Conservation (phyloP, 2,329 filamentous ascomycete species). For the Aspergillus clavatus region DNA sequence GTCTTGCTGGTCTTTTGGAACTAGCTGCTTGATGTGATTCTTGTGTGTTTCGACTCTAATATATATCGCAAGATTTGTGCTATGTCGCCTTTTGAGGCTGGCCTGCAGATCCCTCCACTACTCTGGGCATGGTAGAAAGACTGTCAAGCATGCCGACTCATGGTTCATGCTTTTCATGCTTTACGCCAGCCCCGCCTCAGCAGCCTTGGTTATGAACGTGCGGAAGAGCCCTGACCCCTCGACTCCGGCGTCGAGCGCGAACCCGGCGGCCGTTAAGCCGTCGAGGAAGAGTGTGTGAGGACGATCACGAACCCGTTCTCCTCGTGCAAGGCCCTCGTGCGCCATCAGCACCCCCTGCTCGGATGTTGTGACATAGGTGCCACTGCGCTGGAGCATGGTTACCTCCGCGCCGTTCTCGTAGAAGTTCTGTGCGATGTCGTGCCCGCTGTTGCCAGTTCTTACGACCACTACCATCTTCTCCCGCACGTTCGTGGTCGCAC, state of each 20-base stretch:
- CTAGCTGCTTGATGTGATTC: background rate
- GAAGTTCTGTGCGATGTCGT: conserved; percentile 50
- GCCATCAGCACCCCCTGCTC: conserved; percentile 44
- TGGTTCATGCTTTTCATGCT: background rate
- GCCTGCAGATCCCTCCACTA: too few relatives aligned
- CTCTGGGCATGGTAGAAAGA: too few relatives aligned
- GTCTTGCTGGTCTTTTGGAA: background rate
- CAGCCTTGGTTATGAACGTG: conserved; percentile 45
- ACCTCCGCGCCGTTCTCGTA: conserved; percentile 47
- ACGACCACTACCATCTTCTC: conserved; percentile 47
- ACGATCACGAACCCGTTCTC: conserved; percentile 33
- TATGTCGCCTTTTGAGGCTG: too few relatives aligned
- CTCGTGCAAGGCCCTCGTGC: conserved; percentile 43
- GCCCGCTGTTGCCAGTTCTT: conserved; percentile 47
- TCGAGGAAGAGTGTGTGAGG: conserved; percentile 27
- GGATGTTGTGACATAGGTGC: conserved; percentile 48
- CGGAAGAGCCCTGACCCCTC: conserved; percentile 41
- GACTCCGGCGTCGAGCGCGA: conserved; percentile 38
- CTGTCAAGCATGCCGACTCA: too few relatives aligned
- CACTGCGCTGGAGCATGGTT: conserved; percentile 51
- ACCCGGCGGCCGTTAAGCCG: conserved; percentile 45
- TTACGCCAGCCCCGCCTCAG: conserved; percentile 35
- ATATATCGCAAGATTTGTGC: background rate
- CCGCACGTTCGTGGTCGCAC: conserved; percentile 27
- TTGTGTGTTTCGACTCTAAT: background rate